Evolutionary conservation across 2,329 filamentous ascomycete species (phyloP).

Genomic region (Metarhizium sp.): DNA sequence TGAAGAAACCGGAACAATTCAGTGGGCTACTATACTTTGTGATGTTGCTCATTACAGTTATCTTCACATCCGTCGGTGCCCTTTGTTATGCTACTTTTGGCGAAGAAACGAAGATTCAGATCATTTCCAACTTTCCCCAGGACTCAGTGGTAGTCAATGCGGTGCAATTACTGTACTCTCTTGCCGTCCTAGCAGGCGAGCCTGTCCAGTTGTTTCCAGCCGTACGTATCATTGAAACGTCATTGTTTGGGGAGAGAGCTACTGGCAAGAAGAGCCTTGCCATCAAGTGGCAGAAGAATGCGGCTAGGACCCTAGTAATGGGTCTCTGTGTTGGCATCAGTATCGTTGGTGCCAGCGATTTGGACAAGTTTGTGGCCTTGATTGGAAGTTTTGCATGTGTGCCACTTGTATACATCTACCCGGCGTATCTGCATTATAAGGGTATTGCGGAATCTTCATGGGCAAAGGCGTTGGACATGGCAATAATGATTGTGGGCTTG

Average conservation of each 20-base stretch:
- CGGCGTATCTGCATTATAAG: slow-evolving; percentile 60
- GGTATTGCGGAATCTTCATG: slow-evolving; percentile 49
- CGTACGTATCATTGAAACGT: slow-evolving; percentile 60
- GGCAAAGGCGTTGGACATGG: slow-evolving; percentile 49
- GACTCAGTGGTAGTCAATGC: slow-evolving; percentile 63
- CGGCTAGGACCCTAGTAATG: slow-evolving; percentile 48
- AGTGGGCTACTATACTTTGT: slow-evolving; percentile 54
- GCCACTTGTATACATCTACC: slow-evolving; percentile 69
- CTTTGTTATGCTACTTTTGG: slow-evolving; percentile 70
- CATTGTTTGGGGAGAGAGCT: slow-evolving; percentile 56
- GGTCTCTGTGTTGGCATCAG: slow-evolving; percentile 50
- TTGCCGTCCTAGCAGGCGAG: slow-evolving; percentile 64
- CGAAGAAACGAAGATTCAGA: slow-evolving; percentile 57
- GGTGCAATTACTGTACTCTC: slow-evolving; percentile 64
- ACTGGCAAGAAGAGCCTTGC: slow-evolving; percentile 51
- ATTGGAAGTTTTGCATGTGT: slow-evolving; percentile 68
- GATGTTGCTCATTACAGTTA: slow-evolving; percentile 64
- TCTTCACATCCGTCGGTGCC: slow-evolving; percentile 64
- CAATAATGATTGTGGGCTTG: slow-evolving; percentile 52
- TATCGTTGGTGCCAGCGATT: slow-evolving; percentile 54
- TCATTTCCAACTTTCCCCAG: slow-evolving; percentile 70
- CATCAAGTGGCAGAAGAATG: slow-evolving; percentile 73
- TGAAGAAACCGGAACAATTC: slow-evolving; percentile 62
- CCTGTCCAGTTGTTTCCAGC: slow-evolving; percentile 70
- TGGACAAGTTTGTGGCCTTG: slow-evolving; percentile 66